Percentiles rank a stretch among this genome's conserved stretches.
These are phyloP conservation scores for Hamamelis virginiana DNA, from an alignment of 164 flowering plant genomes.

Conservation along the genomic window DNA sequence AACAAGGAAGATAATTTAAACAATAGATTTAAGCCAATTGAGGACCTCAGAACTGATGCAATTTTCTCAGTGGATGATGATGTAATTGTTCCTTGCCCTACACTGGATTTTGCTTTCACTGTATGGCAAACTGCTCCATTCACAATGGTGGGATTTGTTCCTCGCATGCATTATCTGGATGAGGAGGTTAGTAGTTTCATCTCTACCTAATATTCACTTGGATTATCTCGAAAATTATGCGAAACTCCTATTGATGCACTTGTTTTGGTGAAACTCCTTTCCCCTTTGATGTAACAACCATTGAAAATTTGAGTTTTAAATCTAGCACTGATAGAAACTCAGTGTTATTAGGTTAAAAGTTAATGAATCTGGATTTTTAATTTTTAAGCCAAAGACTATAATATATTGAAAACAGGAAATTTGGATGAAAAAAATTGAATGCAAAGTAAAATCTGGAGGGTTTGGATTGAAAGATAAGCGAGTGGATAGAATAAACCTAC, in stretches of 20 bases:
- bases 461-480: background rate
- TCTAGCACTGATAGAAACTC: no score
- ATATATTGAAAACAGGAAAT: background rate
- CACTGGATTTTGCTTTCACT: constrained; percentile 50
- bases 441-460: background rate
- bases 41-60: constrained; percentile 51
- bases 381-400: no score
- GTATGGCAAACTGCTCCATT: constrained; percentile 57
- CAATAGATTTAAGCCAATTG: constrained; percentile 50
- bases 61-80: constrained; percentile 63
- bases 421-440: background rate
- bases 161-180: constrained; percentile 53
- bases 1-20: constrained; percentile 49
- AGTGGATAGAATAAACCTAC: no score
- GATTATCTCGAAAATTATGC: background rate
- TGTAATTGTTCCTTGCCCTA: constrained; percentile 48
- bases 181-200: constrained; percentile 27
- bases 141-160: constrained; percentile 58
- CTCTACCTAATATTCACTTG: background rate
- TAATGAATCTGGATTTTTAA: no score
- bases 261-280: background rate
- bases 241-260: background rate
- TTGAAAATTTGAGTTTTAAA: no score
- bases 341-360: no score
- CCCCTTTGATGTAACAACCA: background rate